Conservation (phyloP, 306 rosid genomes). For the Clitoria ternatea region DNA sequence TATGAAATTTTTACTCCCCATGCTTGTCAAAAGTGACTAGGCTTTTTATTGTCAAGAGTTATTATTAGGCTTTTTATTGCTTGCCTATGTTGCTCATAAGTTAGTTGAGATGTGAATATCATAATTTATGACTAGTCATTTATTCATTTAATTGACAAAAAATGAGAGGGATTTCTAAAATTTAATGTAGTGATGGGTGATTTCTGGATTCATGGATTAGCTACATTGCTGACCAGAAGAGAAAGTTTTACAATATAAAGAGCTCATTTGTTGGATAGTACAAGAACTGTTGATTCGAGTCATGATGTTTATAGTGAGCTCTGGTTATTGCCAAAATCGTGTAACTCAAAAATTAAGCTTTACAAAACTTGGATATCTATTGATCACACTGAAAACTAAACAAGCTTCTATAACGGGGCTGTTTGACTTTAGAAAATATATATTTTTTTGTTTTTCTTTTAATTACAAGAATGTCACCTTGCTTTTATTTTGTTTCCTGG, state of each 20-base stretch:
- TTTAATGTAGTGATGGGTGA: background rate
- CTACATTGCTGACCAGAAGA: background rate
- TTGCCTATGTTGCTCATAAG: background rate
- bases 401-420: slow-evolving; percentile 1
- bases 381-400: background rate
- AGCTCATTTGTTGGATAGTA: background rate
- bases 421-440: too few species aligned
- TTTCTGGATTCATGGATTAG: background rate
- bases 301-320: background rate
- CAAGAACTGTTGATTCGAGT: background rate
- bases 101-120: background rate
- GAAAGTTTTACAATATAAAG: background rate
- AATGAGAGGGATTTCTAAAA: background rate
- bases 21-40: background rate
- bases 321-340: background rate
- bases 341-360: background rate
- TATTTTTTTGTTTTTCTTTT: too few species aligned
- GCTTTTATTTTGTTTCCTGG: too few species aligned
- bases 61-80: background rate
- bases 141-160: background rate
- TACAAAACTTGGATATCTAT: background rate
- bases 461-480: too few species aligned
- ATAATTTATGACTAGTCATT: background rate
- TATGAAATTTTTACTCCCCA: background rate
- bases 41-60: background rate